A percentile compares a stretch with the other conserved stretches of the same genome.
phyloP scores from a whole-genome alignment of 306 rosid genomes.

The Rosa rugosa region DNA sequence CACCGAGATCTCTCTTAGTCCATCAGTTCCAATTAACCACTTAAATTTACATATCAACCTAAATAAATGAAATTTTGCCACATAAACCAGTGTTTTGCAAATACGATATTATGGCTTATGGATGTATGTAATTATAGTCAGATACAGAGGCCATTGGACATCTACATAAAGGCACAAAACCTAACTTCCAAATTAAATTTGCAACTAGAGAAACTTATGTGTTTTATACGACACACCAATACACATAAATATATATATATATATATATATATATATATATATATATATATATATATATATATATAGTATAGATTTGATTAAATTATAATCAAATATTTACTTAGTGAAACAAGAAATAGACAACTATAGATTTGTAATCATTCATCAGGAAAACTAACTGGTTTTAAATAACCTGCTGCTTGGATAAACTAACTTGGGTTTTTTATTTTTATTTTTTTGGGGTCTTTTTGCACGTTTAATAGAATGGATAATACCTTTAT shows the following conservation, averaged over 20 bases:
- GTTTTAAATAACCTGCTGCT: background rate
- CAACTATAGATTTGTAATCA: background rate
- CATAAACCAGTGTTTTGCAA: background rate
- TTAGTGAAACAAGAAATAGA: background rate
- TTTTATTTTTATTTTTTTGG: background rate
- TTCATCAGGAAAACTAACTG: background rate
- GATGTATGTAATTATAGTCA: background rate
- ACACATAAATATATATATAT: background rate
- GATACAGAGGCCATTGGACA: background rate
- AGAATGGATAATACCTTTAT: constrained; percentile 53
- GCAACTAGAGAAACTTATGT: background rate
- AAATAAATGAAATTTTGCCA: background rate
- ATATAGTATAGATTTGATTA: background rate
- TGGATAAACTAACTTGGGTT: background rate
- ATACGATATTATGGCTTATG: background rate
- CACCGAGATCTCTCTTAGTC: background rate
- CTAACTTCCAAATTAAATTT: background rate
- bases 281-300: no score
- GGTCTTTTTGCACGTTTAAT: background rate
- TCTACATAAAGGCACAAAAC: background rate
- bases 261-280: no score
- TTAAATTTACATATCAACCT: background rate
- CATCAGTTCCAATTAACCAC: background rate
- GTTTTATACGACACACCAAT: background rate
- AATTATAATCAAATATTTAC: background rate